These are phyloP conservation scores for Linum usitatissimum DNA, from an alignment of 345 rosid species.

Conservation along the genomic window DNA sequence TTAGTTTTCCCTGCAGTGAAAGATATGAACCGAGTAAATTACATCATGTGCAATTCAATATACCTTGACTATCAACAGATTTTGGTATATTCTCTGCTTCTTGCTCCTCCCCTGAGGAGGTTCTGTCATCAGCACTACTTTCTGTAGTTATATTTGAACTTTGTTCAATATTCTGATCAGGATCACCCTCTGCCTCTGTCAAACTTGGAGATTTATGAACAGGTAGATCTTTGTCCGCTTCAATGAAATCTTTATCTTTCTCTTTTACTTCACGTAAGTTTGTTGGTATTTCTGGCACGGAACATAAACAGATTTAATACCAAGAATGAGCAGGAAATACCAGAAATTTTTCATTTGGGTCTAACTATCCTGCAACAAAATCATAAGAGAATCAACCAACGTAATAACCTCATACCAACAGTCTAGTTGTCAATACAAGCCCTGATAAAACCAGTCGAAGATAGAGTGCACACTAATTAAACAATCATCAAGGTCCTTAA, in stretches of 20 bases:
- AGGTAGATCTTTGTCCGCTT: neutral
- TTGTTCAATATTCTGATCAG: neutral
- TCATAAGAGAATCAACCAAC: neutral
- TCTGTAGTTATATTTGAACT: neutral
- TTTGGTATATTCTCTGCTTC: neutral
- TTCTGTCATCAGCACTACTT: neutral
- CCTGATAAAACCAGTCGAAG: neutral
- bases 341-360: neutral
- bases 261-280: slow-evolving; percentile 8
- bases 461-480: neutral
- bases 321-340: neutral
- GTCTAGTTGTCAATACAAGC: neutral
- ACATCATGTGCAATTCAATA: neutral
- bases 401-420: neutral
- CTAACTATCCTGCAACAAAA: neutral
- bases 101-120: neutral
- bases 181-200: neutral
- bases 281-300: slow-evolving; percentile 11
- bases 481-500: neutral
- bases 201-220: neutral
- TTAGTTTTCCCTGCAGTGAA: neutral
- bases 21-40: neutral
- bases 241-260: slow-evolving; percentile 9
- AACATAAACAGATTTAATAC: neutral
- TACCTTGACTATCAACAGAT: neutral